Evolutionary conservation across 2,329 filamentous ascomycete genomes (phyloP).

Genomic region (Alternaria triticina): DNA sequence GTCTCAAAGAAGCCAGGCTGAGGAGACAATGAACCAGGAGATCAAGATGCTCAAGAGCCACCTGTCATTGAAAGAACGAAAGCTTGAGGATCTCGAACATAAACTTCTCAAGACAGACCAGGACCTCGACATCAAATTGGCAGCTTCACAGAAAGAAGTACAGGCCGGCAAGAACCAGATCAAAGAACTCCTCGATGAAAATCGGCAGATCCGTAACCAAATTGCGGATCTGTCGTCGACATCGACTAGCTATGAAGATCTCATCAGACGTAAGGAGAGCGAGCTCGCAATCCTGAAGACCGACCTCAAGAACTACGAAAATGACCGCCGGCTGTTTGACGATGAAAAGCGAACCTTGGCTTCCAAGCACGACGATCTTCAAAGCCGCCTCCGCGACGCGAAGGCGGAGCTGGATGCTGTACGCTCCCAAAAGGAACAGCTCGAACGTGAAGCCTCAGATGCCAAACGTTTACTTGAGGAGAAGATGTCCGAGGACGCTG

Average conservation of each 20-base stretch:
- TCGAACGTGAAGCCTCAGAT: conserved; percentile 88
- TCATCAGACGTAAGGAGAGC: conserved; percentile 92
- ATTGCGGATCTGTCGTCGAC: conserved; percentile 87
- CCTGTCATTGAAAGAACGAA: conserved; percentile 84
- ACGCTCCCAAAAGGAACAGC: conserved; percentile 80
- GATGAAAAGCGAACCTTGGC: conserved; percentile 75
- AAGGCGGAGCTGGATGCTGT: conserved; percentile 89
- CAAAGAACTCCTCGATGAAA: conserved; percentile 78
- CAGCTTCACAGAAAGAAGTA: conserved; percentile 78
- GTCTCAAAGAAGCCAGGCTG: conserved; percentile 75
- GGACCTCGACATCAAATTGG: conserved; percentile 85
- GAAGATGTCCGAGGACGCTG: conserved; percentile 86
- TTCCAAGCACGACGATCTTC: conserved; percentile 79
- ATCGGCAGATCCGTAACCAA: conserved; percentile 81
- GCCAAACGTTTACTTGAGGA: conserved; percentile 85
- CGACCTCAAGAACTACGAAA: conserved; percentile 83
- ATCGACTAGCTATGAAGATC: conserved; percentile 92
- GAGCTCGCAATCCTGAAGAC: conserved; percentile 84
- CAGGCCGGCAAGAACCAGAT: conserved; percentile 75
- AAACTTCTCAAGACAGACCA: conserved; percentile 86
- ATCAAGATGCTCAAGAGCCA: conserved; percentile 93
- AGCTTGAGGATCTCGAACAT: conserved; percentile 83
- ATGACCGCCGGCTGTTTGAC: conserved; percentile 79
- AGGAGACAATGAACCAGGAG: conserved; percentile 79
- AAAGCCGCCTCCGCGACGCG: conserved; percentile 77